Conservation (phyloP, 768 basidiomycete genomes). For the Postia placenta region DNA sequence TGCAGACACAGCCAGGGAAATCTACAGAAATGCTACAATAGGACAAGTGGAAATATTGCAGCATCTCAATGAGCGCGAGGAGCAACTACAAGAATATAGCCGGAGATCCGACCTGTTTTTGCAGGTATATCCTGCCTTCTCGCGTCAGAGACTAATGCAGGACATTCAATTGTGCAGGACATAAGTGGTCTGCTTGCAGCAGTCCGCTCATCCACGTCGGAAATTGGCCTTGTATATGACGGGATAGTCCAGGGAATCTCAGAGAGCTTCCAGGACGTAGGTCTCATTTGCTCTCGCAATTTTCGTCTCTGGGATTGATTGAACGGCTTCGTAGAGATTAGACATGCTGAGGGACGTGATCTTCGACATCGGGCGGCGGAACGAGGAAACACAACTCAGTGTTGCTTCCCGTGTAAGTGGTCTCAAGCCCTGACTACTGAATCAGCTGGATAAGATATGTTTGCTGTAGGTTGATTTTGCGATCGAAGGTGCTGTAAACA, state of each 20-base stretch:
- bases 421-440: background rate
- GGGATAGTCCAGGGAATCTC: background rate
- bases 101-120: constrained; percentile 23
- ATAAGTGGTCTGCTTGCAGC: constrained; percentile 4
- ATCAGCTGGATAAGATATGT: background rate
- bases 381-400: background rate
- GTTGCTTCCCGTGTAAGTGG: background rate
- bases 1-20: constrained; percentile 55
- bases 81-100: constrained; percentile 22
- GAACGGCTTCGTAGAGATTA: background rate
- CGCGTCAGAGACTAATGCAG: background rate
- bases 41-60: constrained; percentile 50
- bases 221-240: background rate
- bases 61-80: constrained; percentile 41
- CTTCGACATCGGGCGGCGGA: background rate
- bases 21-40: constrained; percentile 59
- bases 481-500: background rate
- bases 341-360: background rate
- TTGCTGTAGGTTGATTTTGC: constrained; percentile 1
- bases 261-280: constrained; percentile 4
- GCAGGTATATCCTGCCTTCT: constrained; percentile 6
- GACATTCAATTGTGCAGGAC: constrained; percentile 8
- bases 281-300: background rate
- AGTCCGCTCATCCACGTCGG: constrained; percentile 7
- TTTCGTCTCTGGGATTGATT: background rate